phyloP scores from a whole-genome alignment of 108 stramenopile genomes.

The Schizochytrium sp. region DNA sequence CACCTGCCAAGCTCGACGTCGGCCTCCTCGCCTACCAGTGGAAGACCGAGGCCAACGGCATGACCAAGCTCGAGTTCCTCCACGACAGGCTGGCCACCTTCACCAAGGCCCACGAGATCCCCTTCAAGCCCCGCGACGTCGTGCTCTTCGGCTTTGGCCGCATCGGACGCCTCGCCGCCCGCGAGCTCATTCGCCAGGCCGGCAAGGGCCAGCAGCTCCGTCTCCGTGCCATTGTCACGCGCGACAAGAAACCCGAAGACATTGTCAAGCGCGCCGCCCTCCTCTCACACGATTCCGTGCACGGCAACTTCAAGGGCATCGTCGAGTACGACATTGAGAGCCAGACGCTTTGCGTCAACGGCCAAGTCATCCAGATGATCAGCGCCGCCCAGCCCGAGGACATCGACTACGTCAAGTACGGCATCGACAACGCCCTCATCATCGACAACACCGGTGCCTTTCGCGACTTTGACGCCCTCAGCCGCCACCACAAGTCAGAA shows the following conservation, averaged over 20 bases:
- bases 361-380: slow-evolving; percentile 20
- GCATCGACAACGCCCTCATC: slow-evolving; percentile 24
- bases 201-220: slow-evolving; percentile 23
- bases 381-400: background rate
- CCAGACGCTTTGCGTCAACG: slow-evolving; percentile 18
- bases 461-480: background rate
- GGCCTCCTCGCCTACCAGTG: background rate
- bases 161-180: slow-evolving; percentile 98
- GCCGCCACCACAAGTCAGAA: background rate
- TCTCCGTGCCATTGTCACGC: slow-evolving; percentile 22
- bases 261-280: slow-evolving; percentile 20
- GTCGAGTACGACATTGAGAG: background rate
- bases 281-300: slow-evolving; percentile 17
- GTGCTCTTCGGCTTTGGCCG: slow-evolving; percentile 97
- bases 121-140: slow-evolving; percentile 17
- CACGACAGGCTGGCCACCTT: background rate
- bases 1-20: slow-evolving; percentile 7
- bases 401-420: slow-evolving; percentile 24
- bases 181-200: slow-evolving; percentile 16
- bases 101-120: background rate
- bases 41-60: background rate
- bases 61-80: background rate
- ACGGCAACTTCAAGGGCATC: slow-evolving; percentile 17
- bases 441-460: slow-evolving; percentile 28
- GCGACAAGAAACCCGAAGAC: background rate